Conservation (phyloP, 768 basidiomycete genomes). For the Russula ochroleuca region DNA sequence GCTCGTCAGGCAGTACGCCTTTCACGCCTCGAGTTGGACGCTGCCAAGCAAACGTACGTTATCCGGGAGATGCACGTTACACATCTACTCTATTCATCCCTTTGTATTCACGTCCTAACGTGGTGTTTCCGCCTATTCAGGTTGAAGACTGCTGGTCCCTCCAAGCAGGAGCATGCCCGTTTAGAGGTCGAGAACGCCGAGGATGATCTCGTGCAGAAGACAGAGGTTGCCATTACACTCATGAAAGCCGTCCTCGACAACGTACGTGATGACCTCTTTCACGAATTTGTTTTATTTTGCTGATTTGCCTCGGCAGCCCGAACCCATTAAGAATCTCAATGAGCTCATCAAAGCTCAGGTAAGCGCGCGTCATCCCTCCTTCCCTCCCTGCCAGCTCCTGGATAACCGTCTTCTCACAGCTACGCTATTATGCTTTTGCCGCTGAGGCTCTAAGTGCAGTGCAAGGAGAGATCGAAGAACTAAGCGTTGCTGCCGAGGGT, state of each 20-base stretch:
- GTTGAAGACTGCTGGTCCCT: conserved; percentile 68
- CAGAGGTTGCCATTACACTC: conserved; percentile 91
- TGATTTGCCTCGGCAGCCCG: conserved; percentile 55
- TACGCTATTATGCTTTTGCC: conserved; percentile 67
- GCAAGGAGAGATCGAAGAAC: conserved; percentile 90
- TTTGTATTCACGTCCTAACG: background rate
- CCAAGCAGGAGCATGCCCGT: conserved; percentile 86
- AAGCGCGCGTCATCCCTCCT: conserved; percentile 20
- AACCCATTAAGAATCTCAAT: conserved; percentile 91
- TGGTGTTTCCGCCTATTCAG: conserved; percentile 39
- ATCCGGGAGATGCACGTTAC: background rate
- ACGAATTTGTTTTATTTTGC: background rate
- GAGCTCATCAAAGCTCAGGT: conserved; percentile 89
- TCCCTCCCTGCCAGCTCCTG: background rate
- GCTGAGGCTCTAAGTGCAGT: conserved; percentile 78
- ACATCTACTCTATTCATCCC: background rate
- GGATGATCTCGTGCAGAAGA: conserved; percentile 96
- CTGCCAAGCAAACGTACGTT: conserved; percentile 80
- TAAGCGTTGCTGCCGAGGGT: conserved; percentile 88
- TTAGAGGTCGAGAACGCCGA: conserved; percentile 91
- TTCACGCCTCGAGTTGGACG: conserved; percentile 83
- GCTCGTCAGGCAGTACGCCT: conserved; percentile 77
- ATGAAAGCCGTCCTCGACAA: conserved; percentile 99
- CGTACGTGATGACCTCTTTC: conserved; percentile 45
- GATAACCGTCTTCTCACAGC: conserved; percentile 36